These are phyloP conservation scores for Tricholoma terreum DNA, from an alignment of 768 basidiomycete genomes.

Conservation along the genomic window DNA sequence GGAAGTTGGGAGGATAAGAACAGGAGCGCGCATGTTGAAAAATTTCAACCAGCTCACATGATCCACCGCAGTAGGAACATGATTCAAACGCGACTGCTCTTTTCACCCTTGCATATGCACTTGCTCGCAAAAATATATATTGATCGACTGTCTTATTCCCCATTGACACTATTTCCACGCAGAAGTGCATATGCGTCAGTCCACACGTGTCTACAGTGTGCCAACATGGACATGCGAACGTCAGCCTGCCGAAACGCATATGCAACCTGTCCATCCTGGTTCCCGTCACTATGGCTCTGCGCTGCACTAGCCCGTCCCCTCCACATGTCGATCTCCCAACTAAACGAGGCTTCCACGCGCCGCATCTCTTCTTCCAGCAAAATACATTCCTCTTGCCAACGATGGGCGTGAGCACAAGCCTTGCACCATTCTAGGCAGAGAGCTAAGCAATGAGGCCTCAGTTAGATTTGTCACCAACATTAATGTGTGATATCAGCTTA, in stretches of 20 bases:
- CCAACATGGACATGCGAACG: neutral
- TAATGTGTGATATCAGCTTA: neutral
- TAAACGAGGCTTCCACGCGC: slow-evolving; percentile 3
- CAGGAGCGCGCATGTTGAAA: too few relatives aligned
- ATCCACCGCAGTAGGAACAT: too few relatives aligned
- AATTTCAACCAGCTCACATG: too few relatives aligned
- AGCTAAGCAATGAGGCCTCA: neutral
- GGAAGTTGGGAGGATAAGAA: too few relatives aligned
- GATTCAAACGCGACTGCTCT: too few relatives aligned
- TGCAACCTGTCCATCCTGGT: slow-evolving; percentile 6
- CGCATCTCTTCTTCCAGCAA: slow-evolving; percentile 13
- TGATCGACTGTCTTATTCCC: too few relatives aligned
- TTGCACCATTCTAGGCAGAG: slow-evolving; percentile 10
- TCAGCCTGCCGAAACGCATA: slow-evolving; percentile 9
- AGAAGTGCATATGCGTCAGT: neutral
- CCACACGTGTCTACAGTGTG: neutral
- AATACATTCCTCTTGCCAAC: slow-evolving; percentile 10
- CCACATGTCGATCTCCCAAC: slow-evolving; percentile 11
- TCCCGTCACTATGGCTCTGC: neutral
- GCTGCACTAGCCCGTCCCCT: neutral
- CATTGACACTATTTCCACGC: too few relatives aligned
- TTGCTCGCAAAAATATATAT: too few relatives aligned
- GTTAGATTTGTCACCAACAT: neutral
- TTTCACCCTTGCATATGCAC: too few relatives aligned
- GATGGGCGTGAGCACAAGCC: neutral